These are phyloP conservation scores for Pestalotiopsis sp. DNA, from an alignment of 2,329 filamentous ascomycete species.

Conservation along the genomic window DNA sequence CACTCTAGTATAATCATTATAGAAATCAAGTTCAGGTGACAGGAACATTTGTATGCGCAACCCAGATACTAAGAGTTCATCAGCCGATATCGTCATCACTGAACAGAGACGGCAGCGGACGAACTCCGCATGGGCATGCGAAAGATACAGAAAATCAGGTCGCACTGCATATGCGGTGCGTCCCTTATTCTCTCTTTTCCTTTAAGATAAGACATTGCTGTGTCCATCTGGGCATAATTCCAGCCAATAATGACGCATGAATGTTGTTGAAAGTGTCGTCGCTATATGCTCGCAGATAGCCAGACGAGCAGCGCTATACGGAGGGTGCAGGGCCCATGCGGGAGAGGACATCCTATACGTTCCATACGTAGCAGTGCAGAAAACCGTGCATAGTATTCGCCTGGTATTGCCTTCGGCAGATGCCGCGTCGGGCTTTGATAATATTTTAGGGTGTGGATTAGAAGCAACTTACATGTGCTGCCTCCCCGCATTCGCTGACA, in stretches of 20 bases:
- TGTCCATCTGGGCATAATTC: neutral
- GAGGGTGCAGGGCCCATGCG: neutral
- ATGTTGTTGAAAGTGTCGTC: neutral
- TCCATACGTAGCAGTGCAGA: neutral
- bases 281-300: neutral
- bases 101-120: neutral
- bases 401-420: conserved; percentile 1
- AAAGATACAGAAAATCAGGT: neutral
- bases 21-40: neutral
- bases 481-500: neutral
- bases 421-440: neutral
- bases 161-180: neutral
- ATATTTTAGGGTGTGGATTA: neutral
- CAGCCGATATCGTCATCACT: neutral
- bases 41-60: neutral
- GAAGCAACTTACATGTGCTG: neutral
- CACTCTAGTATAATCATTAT: too few relatives aligned
- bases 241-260: neutral
- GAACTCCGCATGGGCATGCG: neutral
- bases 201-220: neutral
- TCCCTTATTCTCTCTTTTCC: neutral
- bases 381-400: neutral
- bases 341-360: neutral
- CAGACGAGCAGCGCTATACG: neutral
- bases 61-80: neutral